Evolutionary conservation across 352 stramenopile genomes (phyloP).

Genomic region (Phytopythium montanum): DNA sequence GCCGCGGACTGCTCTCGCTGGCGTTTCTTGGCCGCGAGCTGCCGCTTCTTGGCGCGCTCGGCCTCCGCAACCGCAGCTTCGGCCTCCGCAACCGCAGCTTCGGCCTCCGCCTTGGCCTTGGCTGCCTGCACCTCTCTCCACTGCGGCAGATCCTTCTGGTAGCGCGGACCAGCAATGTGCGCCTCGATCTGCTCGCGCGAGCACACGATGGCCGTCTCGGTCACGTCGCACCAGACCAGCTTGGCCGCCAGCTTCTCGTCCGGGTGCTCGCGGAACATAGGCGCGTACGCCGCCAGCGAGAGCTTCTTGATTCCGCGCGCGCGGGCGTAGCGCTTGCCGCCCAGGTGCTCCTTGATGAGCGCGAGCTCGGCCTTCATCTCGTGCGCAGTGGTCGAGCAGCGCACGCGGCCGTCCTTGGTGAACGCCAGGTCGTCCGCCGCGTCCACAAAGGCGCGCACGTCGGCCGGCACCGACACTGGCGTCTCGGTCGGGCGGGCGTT

Average conservation of each 20-base stretch:
- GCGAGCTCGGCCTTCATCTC: slow-evolving; percentile 62
- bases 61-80: too few species aligned
- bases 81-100: too few species aligned
- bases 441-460: slow-evolving; percentile 41
- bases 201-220: slow-evolving; percentile 47
- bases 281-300: slow-evolving; percentile 52
- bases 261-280: slow-evolving; percentile 61
- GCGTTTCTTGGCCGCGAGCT: slow-evolving; percentile 25
- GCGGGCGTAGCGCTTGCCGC: slow-evolving; percentile 58
- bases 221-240: slow-evolving; percentile 62
- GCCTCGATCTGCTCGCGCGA: slow-evolving; percentile 44
- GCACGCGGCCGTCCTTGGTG: slow-evolving; percentile 39
- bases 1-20: slow-evolving; percentile 17
- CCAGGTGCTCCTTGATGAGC: slow-evolving; percentile 47
- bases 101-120: slow-evolving; percentile 30
- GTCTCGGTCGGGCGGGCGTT: background rate
- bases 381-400: slow-evolving; percentile 56
- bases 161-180: slow-evolving; percentile 46
- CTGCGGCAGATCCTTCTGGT: slow-evolving; percentile 49
- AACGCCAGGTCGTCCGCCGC: slow-evolving; percentile 39
- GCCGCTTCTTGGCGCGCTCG: slow-evolving; percentile 18
- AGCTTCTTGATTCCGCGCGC: slow-evolving; percentile 28
- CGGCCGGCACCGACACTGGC: slow-evolving; percentile 13
- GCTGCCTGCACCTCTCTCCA: slow-evolving; percentile 48
- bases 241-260: slow-evolving; percentile 47